Conservation (phyloP, 129 eudicot genomes). For the Smallanthus sonchifolius region DNA sequence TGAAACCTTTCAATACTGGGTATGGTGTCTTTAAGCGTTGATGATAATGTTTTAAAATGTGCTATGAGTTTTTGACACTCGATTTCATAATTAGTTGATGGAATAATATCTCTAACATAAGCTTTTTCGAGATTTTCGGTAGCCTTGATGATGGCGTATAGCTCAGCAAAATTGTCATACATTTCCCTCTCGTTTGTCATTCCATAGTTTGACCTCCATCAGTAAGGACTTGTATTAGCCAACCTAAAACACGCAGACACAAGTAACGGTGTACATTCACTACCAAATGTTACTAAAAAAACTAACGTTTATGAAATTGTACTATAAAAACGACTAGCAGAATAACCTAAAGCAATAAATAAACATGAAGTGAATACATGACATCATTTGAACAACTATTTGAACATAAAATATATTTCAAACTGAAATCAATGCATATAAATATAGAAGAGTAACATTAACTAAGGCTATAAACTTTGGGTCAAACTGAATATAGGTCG, state of each 20-base stretch:
- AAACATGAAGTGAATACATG: too few species aligned
- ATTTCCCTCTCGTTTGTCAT: slow-evolving; percentile 91
- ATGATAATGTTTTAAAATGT: slow-evolving; percentile 74
- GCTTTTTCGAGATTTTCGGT: slow-evolving; percentile 88
- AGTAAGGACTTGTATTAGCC: not conserved
- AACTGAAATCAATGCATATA: too few species aligned
- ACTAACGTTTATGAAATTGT: not conserved
- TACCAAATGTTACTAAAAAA: not conserved
- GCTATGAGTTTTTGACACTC: slow-evolving; percentile 83
- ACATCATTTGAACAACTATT: too few species aligned
- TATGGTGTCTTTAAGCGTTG: slow-evolving; percentile 61
- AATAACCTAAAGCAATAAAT: not conserved
- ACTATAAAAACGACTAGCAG: not conserved
- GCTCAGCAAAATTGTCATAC: slow-evolving; percentile 84
- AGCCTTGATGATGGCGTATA: slow-evolving; percentile 81
- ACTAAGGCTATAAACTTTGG: too few species aligned
- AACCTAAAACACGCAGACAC: not conserved
- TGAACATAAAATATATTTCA: too few species aligned
- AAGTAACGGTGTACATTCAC: not conserved
- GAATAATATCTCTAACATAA: slow-evolving; percentile 66
- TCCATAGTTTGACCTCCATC: slow-evolving; percentile 98
- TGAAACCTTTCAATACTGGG: slow-evolving; percentile 78
- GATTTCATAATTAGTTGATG: slow-evolving; percentile 62
- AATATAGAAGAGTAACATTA: too few species aligned
- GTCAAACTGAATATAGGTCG: too few species aligned